Percentiles rank a stretch among this genome's conserved stretches.
Conservation (phyloP, 2,329 filamentous ascomycete genomes). For the Dryadomyces quercus-mongolicae region DNA sequence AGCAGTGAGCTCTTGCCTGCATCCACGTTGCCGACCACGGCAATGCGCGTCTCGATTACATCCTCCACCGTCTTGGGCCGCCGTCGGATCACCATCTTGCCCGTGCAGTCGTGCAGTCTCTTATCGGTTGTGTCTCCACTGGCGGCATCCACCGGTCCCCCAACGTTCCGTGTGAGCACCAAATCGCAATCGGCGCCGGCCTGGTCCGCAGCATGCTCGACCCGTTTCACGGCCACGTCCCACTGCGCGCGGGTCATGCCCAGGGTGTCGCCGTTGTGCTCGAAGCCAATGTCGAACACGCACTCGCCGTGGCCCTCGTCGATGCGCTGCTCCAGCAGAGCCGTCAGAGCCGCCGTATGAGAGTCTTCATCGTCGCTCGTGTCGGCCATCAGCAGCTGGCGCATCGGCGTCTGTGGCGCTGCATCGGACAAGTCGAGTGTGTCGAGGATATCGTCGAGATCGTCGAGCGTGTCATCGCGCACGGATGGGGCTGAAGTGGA, state of each 20-base stretch:
- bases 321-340: slow-evolving; percentile 55
- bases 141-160: slow-evolving; percentile 57
- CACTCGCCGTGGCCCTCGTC: slow-evolving; percentile 80
- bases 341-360: slow-evolving; percentile 48
- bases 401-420: slow-evolving; percentile 54
- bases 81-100: slow-evolving; percentile 78
- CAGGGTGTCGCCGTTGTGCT: slow-evolving; percentile 83
- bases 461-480: slow-evolving; percentile 43
- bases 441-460: slow-evolving; percentile 85
- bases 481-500: neutral
- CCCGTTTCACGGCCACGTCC: slow-evolving; percentile 54
- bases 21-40: slow-evolving; percentile 94
- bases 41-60: slow-evolving; percentile 90
- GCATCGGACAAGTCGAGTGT: slow-evolving; percentile 72
- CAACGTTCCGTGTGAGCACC: slow-evolving; percentile 83
- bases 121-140: neutral
- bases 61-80: slow-evolving; percentile 65
- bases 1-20: slow-evolving; percentile 95
- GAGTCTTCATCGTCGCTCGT: slow-evolving; percentile 43
- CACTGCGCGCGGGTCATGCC: slow-evolving; percentile 62
- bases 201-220: slow-evolving; percentile 52
- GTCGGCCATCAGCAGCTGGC: slow-evolving; percentile 56
- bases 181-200: slow-evolving; percentile 66
- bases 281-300: slow-evolving; percentile 83
- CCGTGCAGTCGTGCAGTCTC: slow-evolving; percentile 53